Conservation (phyloP, 2,329 filamentous ascomycete species). For the Paraconiothyrium sp. region DNA sequence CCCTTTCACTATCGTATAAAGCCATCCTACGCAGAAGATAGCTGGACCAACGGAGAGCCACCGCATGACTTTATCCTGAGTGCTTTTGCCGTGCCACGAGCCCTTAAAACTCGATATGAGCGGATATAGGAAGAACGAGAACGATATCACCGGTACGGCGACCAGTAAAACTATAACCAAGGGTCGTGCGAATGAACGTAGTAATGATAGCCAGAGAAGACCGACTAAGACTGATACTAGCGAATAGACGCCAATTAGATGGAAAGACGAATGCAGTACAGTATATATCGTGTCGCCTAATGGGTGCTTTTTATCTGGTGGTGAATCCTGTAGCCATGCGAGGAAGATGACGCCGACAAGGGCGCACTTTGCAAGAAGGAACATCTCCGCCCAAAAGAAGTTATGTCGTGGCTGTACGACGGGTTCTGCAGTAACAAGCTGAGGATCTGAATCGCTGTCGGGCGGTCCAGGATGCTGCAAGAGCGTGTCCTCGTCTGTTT, state of each 20-base stretch:
- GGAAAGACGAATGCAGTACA: constrained; percentile 84
- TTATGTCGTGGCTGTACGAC: constrained; percentile 70
- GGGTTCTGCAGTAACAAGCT: constrained; percentile 63
- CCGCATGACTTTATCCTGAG: constrained; percentile 91
- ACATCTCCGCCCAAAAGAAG: constrained; percentile 90
- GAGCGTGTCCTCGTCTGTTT: constrained; percentile 62
- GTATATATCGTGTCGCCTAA: constrained; percentile 96
- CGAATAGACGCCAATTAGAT: constrained; percentile 90
- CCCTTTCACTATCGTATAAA: constrained; percentile 82
- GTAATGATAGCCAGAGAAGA: constrained; percentile 85
- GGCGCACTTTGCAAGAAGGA: constrained; percentile 82
- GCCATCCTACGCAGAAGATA: constrained; percentile 77
- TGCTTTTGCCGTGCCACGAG: constrained; percentile 72
- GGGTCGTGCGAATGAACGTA: constrained; percentile 87
- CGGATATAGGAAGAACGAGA: constrained; percentile 91
- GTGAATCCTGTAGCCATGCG: constrained; percentile 86
- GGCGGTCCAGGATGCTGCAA: constrained; percentile 54
- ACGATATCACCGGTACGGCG: constrained; percentile 83
- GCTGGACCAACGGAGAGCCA: constrained; percentile 84
- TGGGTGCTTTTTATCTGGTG: constrained; percentile 72
- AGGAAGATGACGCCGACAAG: constrained; percentile 89
- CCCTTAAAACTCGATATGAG: constrained; percentile 90
- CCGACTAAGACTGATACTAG: constrained; percentile 89
- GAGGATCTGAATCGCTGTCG: constrained; percentile 64
- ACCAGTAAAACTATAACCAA: constrained; percentile 83